These are phyloP conservation scores for Cerioporus squamosus DNA, from an alignment of 1,284 basidiomycete species.

Conservation along the genomic window DNA sequence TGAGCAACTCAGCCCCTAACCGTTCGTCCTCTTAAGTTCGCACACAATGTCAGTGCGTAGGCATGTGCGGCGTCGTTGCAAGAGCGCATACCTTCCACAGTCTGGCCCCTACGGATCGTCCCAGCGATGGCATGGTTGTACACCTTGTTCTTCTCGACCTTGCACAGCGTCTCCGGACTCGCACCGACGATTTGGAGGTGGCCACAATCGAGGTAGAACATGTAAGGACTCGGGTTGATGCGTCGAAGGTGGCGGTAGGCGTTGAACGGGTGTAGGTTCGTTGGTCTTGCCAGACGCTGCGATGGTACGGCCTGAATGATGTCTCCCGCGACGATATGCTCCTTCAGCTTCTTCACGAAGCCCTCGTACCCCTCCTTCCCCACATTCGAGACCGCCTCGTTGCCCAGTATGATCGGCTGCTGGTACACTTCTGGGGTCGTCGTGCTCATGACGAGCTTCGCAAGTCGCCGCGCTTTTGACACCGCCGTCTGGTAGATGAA, in stretches of 20 bases:
- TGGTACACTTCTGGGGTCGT: slow-evolving; percentile 71
- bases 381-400: slow-evolving; percentile 85
- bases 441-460: slow-evolving; percentile 65
- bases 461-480: slow-evolving; percentile 76
- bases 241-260: slow-evolving; percentile 92
- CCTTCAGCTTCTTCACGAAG: slow-evolving; percentile 92
- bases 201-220: slow-evolving; percentile 98
- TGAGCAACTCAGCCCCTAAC: slow-evolving; percentile 75
- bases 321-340: slow-evolving; percentile 95
- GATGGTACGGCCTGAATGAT: slow-evolving; percentile 99
- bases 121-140: slow-evolving; percentile 99
- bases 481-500: slow-evolving; percentile 86
- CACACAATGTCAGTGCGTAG: not conserved
- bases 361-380: slow-evolving; percentile 92
- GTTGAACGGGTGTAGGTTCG: slow-evolving; percentile 95
- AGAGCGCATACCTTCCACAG: slow-evolving; percentile 68
- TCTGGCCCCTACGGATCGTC: slow-evolving; percentile 89
- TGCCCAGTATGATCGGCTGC: slow-evolving; percentile 70
- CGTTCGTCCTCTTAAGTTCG: slow-evolving; percentile 79
- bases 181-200: slow-evolving; percentile 95
- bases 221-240: slow-evolving; percentile 98
- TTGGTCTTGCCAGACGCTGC: slow-evolving; percentile 87
- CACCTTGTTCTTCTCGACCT: slow-evolving; percentile 91
- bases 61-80: not conserved
- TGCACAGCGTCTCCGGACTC: slow-evolving; percentile 97